Conservation (phyloP, 495 filamentous ascomycete species). For the Venustampulla echinocandica region DNA sequence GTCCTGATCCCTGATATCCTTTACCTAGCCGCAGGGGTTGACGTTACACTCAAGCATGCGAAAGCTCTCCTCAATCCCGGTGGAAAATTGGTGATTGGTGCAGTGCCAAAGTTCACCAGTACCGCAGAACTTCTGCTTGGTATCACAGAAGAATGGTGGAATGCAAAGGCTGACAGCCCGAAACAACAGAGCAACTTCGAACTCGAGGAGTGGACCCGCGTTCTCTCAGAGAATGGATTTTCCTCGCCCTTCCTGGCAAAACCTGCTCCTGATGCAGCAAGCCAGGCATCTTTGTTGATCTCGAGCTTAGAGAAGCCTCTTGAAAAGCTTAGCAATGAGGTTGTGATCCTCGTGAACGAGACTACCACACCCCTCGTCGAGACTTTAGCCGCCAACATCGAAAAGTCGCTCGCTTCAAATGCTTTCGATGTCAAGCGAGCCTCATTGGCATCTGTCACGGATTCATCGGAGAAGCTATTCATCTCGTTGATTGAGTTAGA, state of each 20-base stretch:
- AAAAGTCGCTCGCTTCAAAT: not conserved
- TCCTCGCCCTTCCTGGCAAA: not conserved
- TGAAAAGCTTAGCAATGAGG: not conserved
- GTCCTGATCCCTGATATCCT: not conserved
- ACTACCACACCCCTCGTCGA: not conserved
- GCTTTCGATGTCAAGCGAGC: not conserved
- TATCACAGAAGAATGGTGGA: constrained; percentile 1
- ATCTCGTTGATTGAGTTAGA: constrained; percentile 3
- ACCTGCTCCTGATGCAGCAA: not conserved
- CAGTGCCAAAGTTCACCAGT: not conserved
- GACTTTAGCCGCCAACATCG: not conserved
- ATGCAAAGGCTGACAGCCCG: not conserved
- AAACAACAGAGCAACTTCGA: not conserved
- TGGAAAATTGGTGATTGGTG: not conserved
- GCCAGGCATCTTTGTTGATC: not conserved
- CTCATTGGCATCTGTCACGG: not conserved
- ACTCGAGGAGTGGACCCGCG: not conserved
- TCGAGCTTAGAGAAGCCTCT: not conserved
- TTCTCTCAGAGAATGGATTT: not conserved
- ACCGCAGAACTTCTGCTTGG: not conserved
- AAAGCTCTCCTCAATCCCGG: not conserved
- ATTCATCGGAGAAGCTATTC: constrained; percentile 1
- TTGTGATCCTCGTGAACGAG: not conserved
- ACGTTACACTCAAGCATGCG: not conserved
- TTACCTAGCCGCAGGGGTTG: not conserved